Evolutionary conservation across 2,329 filamentous ascomycete genomes (phyloP).

Genomic region (Graphilbum fragrans): DNA sequence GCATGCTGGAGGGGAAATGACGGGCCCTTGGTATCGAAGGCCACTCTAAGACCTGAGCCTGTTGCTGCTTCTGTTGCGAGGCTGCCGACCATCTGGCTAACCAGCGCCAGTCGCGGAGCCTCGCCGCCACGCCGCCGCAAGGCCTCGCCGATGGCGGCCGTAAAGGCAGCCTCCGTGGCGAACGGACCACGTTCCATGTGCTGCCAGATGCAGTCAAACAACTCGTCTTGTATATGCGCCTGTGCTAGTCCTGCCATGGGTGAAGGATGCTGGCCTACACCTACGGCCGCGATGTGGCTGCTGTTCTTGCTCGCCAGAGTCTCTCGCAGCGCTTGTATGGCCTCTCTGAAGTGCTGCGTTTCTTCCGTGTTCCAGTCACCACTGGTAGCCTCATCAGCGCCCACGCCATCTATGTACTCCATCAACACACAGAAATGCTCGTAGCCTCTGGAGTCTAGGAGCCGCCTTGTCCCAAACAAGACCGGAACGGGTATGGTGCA

Average conservation of each 20-base stretch:
- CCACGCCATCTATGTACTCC: slow-evolving; percentile 4
- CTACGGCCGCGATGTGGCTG: background rate
- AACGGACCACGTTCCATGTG: slow-evolving; percentile 1
- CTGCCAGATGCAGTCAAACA: slow-evolving; percentile 4
- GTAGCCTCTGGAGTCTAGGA: background rate
- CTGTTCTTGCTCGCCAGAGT: background rate
- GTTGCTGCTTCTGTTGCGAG: background rate
- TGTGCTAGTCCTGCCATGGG: too few species aligned
- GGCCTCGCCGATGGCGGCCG: background rate
- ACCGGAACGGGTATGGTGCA: slow-evolving; percentile 17
- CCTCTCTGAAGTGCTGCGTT: background rate
- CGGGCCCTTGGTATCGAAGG: too few species aligned
- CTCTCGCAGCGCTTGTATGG: background rate
- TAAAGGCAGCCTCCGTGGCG: background rate
- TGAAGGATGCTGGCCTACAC: too few species aligned
- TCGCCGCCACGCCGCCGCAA: background rate
- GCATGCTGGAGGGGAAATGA: slow-evolving; percentile 5
- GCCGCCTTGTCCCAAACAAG: background rate
- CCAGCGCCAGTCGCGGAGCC: background rate
- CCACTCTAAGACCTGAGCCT: too few species aligned
- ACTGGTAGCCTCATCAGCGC: slow-evolving; percentile 2
- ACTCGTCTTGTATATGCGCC: background rate
- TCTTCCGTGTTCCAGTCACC: slow-evolving; percentile 1
- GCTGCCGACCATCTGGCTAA: slow-evolving; percentile 2
- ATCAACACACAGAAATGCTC: background rate